Percentiles rank a stretch among this genome's conserved stretches.
These are phyloP conservation scores for Diversispora eburnea DNA, from an alignment of 192 early-diverging fungal species.

Conservation along the genomic window DNA sequence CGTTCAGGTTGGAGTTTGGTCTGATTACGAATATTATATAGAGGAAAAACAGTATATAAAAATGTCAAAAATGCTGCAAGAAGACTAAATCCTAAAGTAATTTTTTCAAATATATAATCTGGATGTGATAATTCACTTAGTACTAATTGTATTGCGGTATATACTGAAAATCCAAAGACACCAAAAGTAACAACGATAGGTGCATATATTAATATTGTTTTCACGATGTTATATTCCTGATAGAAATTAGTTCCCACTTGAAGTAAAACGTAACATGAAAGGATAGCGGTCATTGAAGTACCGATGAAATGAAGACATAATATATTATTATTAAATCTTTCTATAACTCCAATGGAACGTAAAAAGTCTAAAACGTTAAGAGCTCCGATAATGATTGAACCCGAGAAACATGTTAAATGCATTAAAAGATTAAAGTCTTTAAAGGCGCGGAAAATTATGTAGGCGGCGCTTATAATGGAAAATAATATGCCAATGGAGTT, in stretches of 20 bases:
- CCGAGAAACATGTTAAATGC: not conserved
- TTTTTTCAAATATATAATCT: not conserved
- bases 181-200: not conserved
- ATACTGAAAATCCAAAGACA: constrained; percentile 8
- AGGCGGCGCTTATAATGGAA: not conserved
- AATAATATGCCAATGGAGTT: not conserved
- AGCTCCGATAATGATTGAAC: not conserved
- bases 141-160: not conserved
- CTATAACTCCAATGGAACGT: not conserved
- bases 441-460: not conserved
- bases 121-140: not conserved
- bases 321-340: not conserved
- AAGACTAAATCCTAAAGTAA: not conserved
- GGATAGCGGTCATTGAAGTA: not conserved
- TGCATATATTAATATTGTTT: not conserved
- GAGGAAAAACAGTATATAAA: not conserved
- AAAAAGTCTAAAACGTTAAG: not conserved
- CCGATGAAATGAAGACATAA: not conserved
- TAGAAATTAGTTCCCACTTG: constrained; percentile 23
- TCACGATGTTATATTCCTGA: not conserved
- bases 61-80: not conserved
- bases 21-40: not conserved
- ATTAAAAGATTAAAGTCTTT: not conserved
- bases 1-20: not conserved
- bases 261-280: constrained; percentile 8